A percentile compares a stretch with the other conserved stretches of the same genome.
Evolutionary conservation across 2,329 filamentous ascomycete genomes (phyloP).

Genomic region (Talaromyces sp.): DNA sequence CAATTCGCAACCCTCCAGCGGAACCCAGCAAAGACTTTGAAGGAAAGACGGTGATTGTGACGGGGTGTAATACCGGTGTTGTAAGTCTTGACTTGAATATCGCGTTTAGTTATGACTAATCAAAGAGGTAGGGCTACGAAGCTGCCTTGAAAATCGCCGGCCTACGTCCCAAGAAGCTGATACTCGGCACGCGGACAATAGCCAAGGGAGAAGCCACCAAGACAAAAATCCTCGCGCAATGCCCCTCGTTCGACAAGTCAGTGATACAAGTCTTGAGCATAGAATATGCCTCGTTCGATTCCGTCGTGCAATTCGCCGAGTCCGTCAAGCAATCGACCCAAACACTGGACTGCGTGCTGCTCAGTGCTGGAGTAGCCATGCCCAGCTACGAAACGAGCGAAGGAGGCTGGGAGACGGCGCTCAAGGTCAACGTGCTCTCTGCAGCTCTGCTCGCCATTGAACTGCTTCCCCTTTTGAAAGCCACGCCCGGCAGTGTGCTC

Average conservation of each 20-base stretch:
- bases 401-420: slow-evolving; percentile 3
- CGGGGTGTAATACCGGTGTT: slow-evolving; percentile 6
- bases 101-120: background rate
- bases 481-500: slow-evolving; percentile 4
- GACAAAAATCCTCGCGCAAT: background rate
- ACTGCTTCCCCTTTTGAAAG: slow-evolving; percentile 4
- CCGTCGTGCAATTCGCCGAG: slow-evolving; percentile 7
- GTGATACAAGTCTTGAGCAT: slow-evolving; percentile 1
- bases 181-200: slow-evolving; percentile 7
- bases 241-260: background rate
- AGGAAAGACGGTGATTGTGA: slow-evolving; percentile 7
- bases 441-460: slow-evolving; percentile 6
- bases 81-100: background rate
- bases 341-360: slow-evolving; percentile 6
- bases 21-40: slow-evolving; percentile 2
- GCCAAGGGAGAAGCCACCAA: slow-evolving; percentile 7
- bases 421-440: slow-evolving; percentile 9
- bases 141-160: slow-evolving; percentile 7
- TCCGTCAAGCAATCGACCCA: slow-evolving; percentile 1
- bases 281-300: slow-evolving; percentile 4
- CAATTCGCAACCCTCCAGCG: slow-evolving; percentile 6
- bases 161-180: slow-evolving; percentile 3
- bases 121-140: slow-evolving; percentile 5
- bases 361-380: slow-evolving; percentile 4
- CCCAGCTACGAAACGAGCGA: background rate